Base-by-base conservation (phyloP, 2,329 filamentous ascomycete genomes). In the Thyridium curvatum region DNA sequence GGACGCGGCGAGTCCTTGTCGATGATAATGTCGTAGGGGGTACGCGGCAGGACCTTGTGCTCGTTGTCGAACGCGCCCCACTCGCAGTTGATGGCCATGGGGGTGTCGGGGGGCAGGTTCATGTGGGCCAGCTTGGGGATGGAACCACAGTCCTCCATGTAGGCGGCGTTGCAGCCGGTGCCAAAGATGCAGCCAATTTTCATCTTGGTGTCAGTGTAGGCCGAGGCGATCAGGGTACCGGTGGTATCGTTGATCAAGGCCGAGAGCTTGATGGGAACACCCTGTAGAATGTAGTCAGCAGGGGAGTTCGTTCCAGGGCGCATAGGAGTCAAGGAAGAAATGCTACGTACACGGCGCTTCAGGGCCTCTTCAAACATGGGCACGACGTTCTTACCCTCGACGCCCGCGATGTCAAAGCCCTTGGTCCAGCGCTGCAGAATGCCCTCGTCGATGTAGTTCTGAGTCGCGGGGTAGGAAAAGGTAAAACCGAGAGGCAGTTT, bases 201-300 rank as follows among this genome's bases (percentile, higher is more conserved):
- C 78, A 96, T 94, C 51, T 82, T 79, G 34, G 82, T 70, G 59
- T 98, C 90, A n/a, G 91, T 97, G 66, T 98, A 98, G 21, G 88
- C 84, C 18, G 91, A 97, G 44, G 93, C 93, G 55, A 98, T 94
- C 54, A 98, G 71, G 26, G 93, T 98, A 53, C 93, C 93, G 14
- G 91, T 97, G 35, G 93, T 98, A 61, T 98, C 93, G 61, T 98
- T 98, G 67, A 97, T 93, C 60, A 98, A 67, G 29, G 93, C 93
- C 17, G 85, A 86, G 41, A 97, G 72, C 67, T 90, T 94, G 66
- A 97, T 94, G 34, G 91, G 91, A 12, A 96, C 83, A 21, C 83
- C 83, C 83, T 90, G 46, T 28, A 21, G 18, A 35, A n/a, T 32
- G 34, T 32, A 21, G 33, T 43, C n/a, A 45, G 40, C 15, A n/a